Conservation (phyloP, 495 filamentous ascomycete genomes). For the Neurospora sp. region DNA sequence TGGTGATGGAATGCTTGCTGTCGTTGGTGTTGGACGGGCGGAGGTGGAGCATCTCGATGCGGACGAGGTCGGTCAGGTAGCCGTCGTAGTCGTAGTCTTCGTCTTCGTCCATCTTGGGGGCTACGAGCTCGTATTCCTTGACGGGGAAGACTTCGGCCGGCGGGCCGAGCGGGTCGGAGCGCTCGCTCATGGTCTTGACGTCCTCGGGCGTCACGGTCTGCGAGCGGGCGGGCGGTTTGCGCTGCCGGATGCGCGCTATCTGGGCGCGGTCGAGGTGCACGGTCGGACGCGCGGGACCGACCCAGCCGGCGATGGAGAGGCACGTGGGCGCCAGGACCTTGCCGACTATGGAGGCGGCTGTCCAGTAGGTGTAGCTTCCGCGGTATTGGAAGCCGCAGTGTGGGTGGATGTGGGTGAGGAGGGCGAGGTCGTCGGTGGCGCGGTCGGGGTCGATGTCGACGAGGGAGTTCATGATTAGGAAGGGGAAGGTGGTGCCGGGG, state of each 20-base stretch:
- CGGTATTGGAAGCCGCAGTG: constrained; percentile 64
- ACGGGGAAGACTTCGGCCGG: constrained; percentile 46
- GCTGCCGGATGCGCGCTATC: constrained; percentile 51
- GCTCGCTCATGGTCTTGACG: constrained; percentile 46
- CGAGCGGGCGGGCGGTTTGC: constrained; percentile 24
- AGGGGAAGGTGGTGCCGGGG: constrained; percentile 58
- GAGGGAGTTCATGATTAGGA: constrained; percentile 61
- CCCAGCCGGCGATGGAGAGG: constrained; percentile 56
- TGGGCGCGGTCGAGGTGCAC: constrained; percentile 50
- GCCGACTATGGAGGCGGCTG: constrained; percentile 55
- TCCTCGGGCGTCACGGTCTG: constrained; percentile 38
- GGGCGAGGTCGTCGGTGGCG: constrained; percentile 47
- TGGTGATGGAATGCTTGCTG: constrained; percentile 4
- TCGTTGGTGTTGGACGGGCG: constrained; percentile 14
- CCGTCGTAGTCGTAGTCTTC: constrained; percentile 24
- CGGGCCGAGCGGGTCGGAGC: constrained; percentile 56
- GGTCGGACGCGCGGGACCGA: constrained; percentile 55
- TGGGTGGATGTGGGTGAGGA: constrained; percentile 50
- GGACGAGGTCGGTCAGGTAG: constrained; percentile 42
- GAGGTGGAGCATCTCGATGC: constrained; percentile 55
- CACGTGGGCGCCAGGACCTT: constrained; percentile 71
- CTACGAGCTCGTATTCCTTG: constrained; percentile 48
- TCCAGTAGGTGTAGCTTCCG: constrained; percentile 59
- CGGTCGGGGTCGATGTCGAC: constrained; percentile 58
- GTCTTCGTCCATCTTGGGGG: constrained; percentile 38